Percentiles rank a stretch among this genome's conserved stretches.
These are phyloP conservation scores for Pichia sp. DNA, from an alignment of 1,139 yeast genomes.

Conservation along the genomic window DNA sequence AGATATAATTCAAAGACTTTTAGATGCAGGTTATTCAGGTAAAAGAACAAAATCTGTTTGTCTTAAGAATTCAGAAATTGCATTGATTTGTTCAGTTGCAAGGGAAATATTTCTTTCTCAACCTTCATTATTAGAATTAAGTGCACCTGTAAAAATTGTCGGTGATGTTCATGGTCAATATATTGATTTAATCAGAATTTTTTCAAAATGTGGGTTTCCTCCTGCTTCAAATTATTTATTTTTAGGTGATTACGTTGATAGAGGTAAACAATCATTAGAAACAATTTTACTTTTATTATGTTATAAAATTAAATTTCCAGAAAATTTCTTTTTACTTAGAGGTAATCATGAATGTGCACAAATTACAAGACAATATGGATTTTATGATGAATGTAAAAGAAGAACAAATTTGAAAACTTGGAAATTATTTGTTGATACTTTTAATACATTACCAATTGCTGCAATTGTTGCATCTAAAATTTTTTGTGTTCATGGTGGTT, in stretches of 20 bases:
- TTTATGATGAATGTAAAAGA: constrained; percentile 94
- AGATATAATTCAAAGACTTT: constrained; percentile 49
- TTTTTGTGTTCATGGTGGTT: constrained; percentile 96
- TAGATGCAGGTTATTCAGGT: constrained; percentile 91
- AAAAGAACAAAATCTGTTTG: constrained; percentile 87
- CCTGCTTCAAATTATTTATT: constrained; percentile 89
- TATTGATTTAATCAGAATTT: constrained; percentile 82
- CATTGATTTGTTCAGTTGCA: constrained; percentile 77
- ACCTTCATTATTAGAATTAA: constrained; percentile 80
- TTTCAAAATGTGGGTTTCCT: constrained; percentile 97
- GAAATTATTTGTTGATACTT: constrained; percentile 89
- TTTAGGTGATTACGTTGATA: constrained; percentile 92
- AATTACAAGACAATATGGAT: constrained; percentile 92
- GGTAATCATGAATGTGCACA: constrained; percentile 98
- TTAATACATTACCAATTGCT: constrained; percentile 89
- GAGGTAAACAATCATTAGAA: constrained; percentile 92
- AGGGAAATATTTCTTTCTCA: constrained; percentile 84
- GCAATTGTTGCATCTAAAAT: constrained; percentile 95
- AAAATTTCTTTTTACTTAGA: constrained; percentile 82
- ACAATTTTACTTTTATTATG: constrained; percentile 80
- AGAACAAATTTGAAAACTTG: constrained; percentile 83
- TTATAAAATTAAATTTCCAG: constrained; percentile 93
- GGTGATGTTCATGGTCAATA: constrained; percentile 98
- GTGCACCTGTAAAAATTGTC: constrained; percentile 94
- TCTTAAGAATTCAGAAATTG: constrained; percentile 80